phyloP scores from a whole-genome alignment of 2,329 filamentous ascomycete species.

The Helicocarpus griseus region DNA sequence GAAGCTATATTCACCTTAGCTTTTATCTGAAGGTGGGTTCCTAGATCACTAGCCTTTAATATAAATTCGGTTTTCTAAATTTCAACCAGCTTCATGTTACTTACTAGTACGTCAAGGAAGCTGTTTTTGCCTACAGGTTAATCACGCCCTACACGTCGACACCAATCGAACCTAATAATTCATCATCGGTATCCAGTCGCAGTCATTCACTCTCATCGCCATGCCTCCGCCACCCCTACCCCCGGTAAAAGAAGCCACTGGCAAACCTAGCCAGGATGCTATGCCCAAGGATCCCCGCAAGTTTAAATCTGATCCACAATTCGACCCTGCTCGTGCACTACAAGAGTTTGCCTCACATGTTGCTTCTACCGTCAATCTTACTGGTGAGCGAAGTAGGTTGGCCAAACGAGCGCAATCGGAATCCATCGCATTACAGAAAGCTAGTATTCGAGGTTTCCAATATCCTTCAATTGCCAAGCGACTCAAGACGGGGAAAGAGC shows the following conservation, averaged over 20 bases:
- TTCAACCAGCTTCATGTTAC: no score
- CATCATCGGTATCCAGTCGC: background rate
- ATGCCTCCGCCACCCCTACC: background rate
- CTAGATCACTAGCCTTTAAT: no score
- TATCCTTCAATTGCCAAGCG: slow-evolving; percentile 19
- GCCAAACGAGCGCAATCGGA: slow-evolving; percentile 14
- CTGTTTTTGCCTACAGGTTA: no score
- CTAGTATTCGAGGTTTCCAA: slow-evolving; percentile 10
- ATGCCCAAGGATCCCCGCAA: background rate
- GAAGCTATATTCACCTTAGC: no score
- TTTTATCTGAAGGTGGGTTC: no score
- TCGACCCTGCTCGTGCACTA: background rate
- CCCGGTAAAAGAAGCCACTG: background rate
- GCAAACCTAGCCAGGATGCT: background rate
- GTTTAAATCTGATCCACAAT: slow-evolving; percentile 1
- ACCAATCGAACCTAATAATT: no score
- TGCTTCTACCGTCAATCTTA: background rate
- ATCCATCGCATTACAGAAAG: slow-evolving; percentile 26
- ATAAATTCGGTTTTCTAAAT: no score
- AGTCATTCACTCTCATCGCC: background rate
- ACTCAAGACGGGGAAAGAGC: slow-evolving; percentile 14
- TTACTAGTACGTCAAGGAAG: no score
- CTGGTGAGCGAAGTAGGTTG: slow-evolving; percentile 1
- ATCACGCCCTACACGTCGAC: no score
- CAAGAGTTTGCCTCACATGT: slow-evolving; percentile 2